Base-by-base conservation (phyloP, 2,329 filamentous ascomycete genomes). In the Apiospora koreana region DNA sequence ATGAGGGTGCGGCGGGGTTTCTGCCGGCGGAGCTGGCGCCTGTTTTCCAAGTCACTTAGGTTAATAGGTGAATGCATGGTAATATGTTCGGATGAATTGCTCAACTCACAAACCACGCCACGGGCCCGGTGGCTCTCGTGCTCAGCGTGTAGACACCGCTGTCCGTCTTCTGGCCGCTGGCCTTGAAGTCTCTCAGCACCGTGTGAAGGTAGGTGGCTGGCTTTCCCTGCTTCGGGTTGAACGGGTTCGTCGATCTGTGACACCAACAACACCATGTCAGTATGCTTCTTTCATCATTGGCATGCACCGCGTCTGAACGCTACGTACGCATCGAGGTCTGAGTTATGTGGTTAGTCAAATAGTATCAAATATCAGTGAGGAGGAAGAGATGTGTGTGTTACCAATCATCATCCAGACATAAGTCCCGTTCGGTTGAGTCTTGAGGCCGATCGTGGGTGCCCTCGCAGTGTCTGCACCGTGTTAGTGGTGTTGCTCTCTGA, bases 1-100 rank as follows among this genome's bases (percentile, higher is more conserved):
- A 73, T 82, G 81, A 28, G 81, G 76, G 69, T 81, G 77, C 3
- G 79, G 77, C 9, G 81, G 80, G 12, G 74, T 78, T 73, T 81
- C 78, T 3, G 80, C 75, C 18, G 76, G 78, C 1, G 80, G 81
- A 8, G 75, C 75, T 0, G 80, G 80, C 14, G 71, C 69, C 69
- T 70, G 21, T 38, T 28, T 31, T n/a, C 18, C 14, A 5, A 18
- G 25, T 68, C 65, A 35, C 25, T 50, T 62, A 62, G 54, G 16
- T 38, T 8, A 5, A 18, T 4, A n/a, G 1, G 21, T 21, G 48
- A 2, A 54, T 6, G 16, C 1, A 35, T 3, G 3, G 41, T 2
- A 25, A 43, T 8, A 35, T 10, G 4, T 21, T n/a, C 6, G 43
- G 43, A 43, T 35, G 43, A 18, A 43, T 43, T 43, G 14, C 14